These are phyloP conservation scores for Zymoseptoria passerinii DNA, from an alignment of 2,329 filamentous ascomycete species.

Conservation along the genomic window DNA sequence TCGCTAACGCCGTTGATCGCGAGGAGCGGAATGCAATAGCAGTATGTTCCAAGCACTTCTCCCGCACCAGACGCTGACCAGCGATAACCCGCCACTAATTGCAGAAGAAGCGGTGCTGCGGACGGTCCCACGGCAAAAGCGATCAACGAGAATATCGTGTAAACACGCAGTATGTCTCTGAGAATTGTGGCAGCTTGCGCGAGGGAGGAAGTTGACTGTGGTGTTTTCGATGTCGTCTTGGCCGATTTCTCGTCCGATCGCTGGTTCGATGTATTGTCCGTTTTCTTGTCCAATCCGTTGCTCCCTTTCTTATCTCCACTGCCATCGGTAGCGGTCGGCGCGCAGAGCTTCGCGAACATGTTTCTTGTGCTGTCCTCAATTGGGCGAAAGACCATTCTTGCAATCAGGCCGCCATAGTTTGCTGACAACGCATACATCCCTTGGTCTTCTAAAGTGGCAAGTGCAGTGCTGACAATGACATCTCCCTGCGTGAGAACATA, in stretches of 20 bases:
- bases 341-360: slow-evolving; percentile 75
- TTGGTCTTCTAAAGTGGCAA: slow-evolving; percentile 72
- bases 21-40: slow-evolving; percentile 86
- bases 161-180: slow-evolving; percentile 58
- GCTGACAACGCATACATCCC: slow-evolving; percentile 88
- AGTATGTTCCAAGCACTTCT: slow-evolving; percentile 67
- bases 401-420: slow-evolving; percentile 83
- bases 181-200: slow-evolving; percentile 46
- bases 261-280: neutral
- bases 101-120: slow-evolving; percentile 63
- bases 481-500: slow-evolving; percentile 92
- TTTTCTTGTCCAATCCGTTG: slow-evolving; percentile 18
- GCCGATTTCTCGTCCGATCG: neutral
- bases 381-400: slow-evolving; percentile 84
- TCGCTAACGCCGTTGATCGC: slow-evolving; percentile 88
- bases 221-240: neutral
- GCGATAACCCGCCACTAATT: slow-evolving; percentile 63
- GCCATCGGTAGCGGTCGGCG: slow-evolving; percentile 30
- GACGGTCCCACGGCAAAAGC: slow-evolving; percentile 65
- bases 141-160: slow-evolving; percentile 63
- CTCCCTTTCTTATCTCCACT: slow-evolving; percentile 25
- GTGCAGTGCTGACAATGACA: slow-evolving; percentile 71
- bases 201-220: slow-evolving; percentile 13
- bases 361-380: slow-evolving; percentile 89
- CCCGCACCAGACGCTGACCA: slow-evolving; percentile 72